Conservation (phyloP, 768 basidiomycete genomes). For the Boletus patriciae region DNA sequence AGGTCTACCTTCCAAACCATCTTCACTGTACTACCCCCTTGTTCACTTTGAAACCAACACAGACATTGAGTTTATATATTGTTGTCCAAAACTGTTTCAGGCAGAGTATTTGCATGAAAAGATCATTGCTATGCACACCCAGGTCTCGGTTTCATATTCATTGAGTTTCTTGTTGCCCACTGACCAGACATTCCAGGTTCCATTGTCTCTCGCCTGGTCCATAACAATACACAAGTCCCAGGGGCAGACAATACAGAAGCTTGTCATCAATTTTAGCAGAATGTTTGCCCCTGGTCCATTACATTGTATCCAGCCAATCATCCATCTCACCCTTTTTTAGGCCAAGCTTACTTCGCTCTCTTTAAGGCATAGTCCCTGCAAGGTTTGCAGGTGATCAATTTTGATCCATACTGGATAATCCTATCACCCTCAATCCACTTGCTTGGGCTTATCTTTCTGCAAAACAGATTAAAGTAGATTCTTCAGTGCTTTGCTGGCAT, state of each 20-base stretch:
- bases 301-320: no score
- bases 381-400: neutral
- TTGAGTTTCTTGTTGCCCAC: neutral
- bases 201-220: neutral
- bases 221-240: constrained; percentile 1
- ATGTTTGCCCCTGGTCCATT: neutral
- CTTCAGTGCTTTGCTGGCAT: neutral
- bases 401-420: neutral
- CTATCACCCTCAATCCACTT: no score
- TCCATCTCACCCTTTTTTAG: neutral
- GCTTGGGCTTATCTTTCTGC: no score
- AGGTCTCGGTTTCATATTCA: neutral
- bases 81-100: neutral
- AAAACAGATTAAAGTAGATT: neutral
- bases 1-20: neutral
- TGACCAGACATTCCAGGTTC: neutral
- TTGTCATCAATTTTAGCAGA: neutral
- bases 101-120: neutral
- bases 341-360: neutral
- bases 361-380: neutral
- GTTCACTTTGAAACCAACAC: neutral
- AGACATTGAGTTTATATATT: neutral
- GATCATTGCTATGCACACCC: neutral
- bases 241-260: neutral
- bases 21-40: neutral